Evolutionary conservation across 139 green algal genomes (phyloP), one percentile per base, ranked within the genome.

Genomic region (Picocystis salinarum): DNA sequence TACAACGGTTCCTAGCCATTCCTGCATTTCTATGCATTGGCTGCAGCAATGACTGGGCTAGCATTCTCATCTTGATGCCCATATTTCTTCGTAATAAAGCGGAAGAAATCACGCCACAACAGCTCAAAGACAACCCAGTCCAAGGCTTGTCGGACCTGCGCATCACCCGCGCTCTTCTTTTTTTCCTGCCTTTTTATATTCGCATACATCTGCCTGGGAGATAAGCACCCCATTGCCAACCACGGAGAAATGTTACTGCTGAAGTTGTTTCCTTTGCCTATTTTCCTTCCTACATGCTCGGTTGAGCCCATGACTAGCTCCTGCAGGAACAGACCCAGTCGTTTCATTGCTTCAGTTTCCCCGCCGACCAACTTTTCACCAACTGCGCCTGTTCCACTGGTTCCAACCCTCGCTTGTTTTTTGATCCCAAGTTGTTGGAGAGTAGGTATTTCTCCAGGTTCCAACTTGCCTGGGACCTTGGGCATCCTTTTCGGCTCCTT

Each of bases 61-160:
- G n/a, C n/a, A n/a, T n/a, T n/a, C n/a, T n/a, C n/a, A n/a, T n/a
- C n/a, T n/a, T n/a, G n/a, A n/a, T n/a, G n/a, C n/a, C n/a, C n/a
- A n/a, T 75, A 62, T 28, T 58, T 61, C n/a, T 68, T 61, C n/a
- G 40, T 73, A 5, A 75, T 46, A 34, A 51, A 76, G 45, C 61
- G 52, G 64, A 90, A 90, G 37, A 90, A 87, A 48, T 87, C 76
- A 4, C 77, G 44, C 77, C 74, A 87, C 42, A 85, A 54, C 39
- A 87, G 64, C 67, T 87, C 76, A 45, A 77, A 90, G 23, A 81
- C 42, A 10, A 86, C 46, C 77, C 77, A 90, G 28, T 45, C 40
- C 10, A 77, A 45, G 25, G 42, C 49, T 6, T 4, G 12, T 20
- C 6, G 29, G 6, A 4, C 31, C 17, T 45, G 17, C 17, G 28